A percentile compares a stretch with the other conserved stretches of the same genome.
phyloP scores from a whole-genome alignment of 768 basidiomycete species.

The Leccinum boreale region DNA sequence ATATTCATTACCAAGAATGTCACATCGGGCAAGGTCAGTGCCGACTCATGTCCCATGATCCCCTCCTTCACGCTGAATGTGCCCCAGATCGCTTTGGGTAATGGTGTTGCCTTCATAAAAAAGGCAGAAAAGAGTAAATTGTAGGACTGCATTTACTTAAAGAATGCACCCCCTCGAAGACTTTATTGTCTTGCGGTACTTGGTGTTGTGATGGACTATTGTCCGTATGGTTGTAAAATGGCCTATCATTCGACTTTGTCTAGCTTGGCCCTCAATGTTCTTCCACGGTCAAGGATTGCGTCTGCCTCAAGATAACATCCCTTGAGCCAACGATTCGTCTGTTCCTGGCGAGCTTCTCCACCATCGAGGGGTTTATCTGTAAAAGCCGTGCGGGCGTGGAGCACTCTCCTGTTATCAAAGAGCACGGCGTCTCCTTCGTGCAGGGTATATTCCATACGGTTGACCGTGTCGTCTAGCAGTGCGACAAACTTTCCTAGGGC shows the following conservation, averaged over 20 bases:
- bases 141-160: conserved; percentile 14
- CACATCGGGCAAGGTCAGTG: conserved; percentile 53
- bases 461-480: conserved; percentile 49
- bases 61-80: neutral
- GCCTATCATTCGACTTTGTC: conserved; percentile 1
- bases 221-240: neutral
- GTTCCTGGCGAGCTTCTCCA: conserved; percentile 38
- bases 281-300: conserved; percentile 54
- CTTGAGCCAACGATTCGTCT: conserved; percentile 81
- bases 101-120: conserved; percentile 61
- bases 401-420: conserved; percentile 88
- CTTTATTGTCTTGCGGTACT: neutral
- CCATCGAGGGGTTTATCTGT: conserved; percentile 31
- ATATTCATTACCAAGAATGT: conserved; percentile 61
- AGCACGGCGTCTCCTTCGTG: conserved; percentile 81
- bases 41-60: neutral
- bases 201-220: neutral
- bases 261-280: conserved; percentile 42
- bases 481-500: conserved; percentile 62
- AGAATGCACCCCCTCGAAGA: neutral
- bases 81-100: conserved; percentile 49
- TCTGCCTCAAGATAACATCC: conserved; percentile 80
- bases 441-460: conserved; percentile 62
- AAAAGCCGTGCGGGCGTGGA: conserved; percentile 87
- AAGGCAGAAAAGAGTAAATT: conserved; percentile 47